Evolutionary conservation across 2,329 filamentous ascomycete genomes (phyloP), one percentile per base, ranked within the genome.

Genomic region (Colletotrichum spinosum): DNA sequence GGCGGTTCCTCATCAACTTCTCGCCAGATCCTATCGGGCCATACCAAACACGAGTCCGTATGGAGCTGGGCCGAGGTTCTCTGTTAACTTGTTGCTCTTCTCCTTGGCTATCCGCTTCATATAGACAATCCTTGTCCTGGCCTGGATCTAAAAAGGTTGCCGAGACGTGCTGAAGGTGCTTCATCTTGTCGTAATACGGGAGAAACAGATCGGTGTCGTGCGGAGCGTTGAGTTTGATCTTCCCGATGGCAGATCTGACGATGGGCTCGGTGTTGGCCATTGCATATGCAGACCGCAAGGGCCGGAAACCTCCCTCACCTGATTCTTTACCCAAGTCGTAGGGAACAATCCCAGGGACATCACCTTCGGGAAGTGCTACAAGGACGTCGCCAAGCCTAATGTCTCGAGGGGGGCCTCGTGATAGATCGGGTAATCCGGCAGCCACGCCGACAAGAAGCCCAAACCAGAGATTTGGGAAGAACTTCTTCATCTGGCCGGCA

Each of bases 301-400:
- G 71, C 44, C 74, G 68, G 25, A 78, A 74, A 0, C 71, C 72
- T 0, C 37, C 33, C 0, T 8, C 33, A 4, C 52, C 65, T 2
- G 60, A 76, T 15, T 79, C 76, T 42, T 76, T 78, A 0, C 78
- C 77, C 0, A 78, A 55, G 1, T 75, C 72, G 35, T 79, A 80
- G 0, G 75, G 69, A 2, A 79, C 50, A 0, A 78, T 46, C 0
- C 69, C 75, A 0, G 75, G 61, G 13, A 64, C 70, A 0, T 75
- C 70, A 0, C 70, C 68, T 0, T 71, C 55, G 0, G 72, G 63
- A 2, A 76, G 50, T 7, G 69, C 73, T 1, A 80, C 74, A 6
- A 80, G 71, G 0, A 80, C 71, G 66, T 79, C 75, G 1, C 77
- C 78, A n/a, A 80, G 71, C 3, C 78, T 74, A 11, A 79, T 80